Evolutionary conservation across 2,329 filamentous ascomycete genomes (phyloP), one percentile per base, ranked within the genome.

Genomic region (Sclerotinia sclerotiorum): DNA sequence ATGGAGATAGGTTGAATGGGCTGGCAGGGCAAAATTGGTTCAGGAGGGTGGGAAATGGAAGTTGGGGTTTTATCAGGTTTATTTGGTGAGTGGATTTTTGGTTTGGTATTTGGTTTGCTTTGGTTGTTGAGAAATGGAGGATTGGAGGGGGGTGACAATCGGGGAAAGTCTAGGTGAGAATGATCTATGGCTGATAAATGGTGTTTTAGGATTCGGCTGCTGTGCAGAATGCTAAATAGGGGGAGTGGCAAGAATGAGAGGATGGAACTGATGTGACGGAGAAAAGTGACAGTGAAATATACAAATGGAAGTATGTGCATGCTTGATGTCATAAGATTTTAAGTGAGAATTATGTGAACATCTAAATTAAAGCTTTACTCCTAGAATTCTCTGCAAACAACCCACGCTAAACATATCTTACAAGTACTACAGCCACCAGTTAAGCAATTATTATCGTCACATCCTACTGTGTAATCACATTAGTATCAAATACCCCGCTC

Each of bases 11-110:
- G 71, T 76, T 52, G 74, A 75, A 13, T 77, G 73, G 73, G 73
- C 73, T 29, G 75, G 69, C 6, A 70, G 73, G 29, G 75, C 74
- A 24, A 72, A 72, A 21, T 55, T 77, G 68, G 71, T 73, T 8
- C 72, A 76, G 57, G 71, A 73, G 49, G 69, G 62, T 17, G 73
- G 68, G 52, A 65, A 69, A 29, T 77, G 74, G 75, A 77, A 74
- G 57, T 69, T 76, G 69, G 62, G 60, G 1, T 75, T 72, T 49
- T 77, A 77, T 70, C 75, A 77, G 65, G 74, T 77, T 29, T 77
- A 76, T 69, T 17, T 68, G 66, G 66, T 68, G 29, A 65, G 66
- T 42, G 4, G 5, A 21, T 42, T 27, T 21, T 15, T 21, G 24
- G n/a, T 19, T 49, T 24, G 5, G 21, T 42, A 21, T 21, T 15